Evolutionary conservation across 495 filamentous ascomycete genomes (phyloP), one percentile per base, ranked within the genome.

Genomic region (Lasiosphaeria hispida): DNA sequence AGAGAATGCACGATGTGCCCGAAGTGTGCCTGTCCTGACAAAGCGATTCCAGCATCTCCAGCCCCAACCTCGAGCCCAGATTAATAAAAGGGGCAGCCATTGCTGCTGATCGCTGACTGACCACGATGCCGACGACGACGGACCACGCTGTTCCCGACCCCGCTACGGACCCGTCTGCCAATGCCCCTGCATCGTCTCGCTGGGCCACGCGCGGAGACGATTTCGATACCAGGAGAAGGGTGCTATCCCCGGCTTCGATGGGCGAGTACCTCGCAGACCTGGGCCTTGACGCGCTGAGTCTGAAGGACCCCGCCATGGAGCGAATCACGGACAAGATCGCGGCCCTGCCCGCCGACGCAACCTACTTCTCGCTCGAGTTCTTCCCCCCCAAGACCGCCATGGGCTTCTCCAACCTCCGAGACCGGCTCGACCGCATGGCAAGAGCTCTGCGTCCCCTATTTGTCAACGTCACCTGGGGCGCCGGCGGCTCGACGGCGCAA

Each of bases 351-450:
- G 81, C 86, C 38, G 84, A 88, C 72, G 81, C 82, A 51, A 85
- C 84, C 65, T 98, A 93, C 79, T 93, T 96, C 76, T 97, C 95
- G 35, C 87, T 97, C 63, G 95, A 98, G 77, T 98, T 98, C 83
- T 97, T 98, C 74, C 94, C 94, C 53, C 95, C 95, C 51, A 97
- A 96, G 75, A 98, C 94, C 18, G 76, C 84, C 55, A 95, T 93
- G 87, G 92, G 94, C 62, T 93, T 91, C 63, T 87, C 90, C 40
- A 98, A 98, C 69, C 83, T 98, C 35, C 90, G 91, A 69, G 87
- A 86, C 58, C 93, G 94, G 66, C 85, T 98, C 47, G 89, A 95
- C 69, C 92, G 94, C 71, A 97, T 98, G 94, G 86, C 93, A 23
- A 83, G 86, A 57, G 91, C 90, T 4, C 78, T 98, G 43, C 87